These are phyloP conservation scores for Carpinus viminea DNA, from an alignment of 306 rosid species.

Conservation along the genomic window DNA sequence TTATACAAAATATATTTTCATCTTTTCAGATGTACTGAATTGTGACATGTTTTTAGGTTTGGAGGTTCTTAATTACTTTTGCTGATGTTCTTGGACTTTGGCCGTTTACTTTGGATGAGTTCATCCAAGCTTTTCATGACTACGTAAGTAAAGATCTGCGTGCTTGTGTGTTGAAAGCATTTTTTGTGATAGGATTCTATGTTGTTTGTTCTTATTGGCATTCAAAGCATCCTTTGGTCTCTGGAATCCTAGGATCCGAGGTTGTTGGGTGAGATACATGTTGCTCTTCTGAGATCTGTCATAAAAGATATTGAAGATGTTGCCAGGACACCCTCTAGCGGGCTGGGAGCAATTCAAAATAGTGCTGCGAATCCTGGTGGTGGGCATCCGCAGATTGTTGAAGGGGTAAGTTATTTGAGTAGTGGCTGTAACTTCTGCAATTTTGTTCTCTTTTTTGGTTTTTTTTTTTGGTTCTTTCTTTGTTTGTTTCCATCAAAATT, in stretches of 20 bases:
- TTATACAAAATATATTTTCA: conserved; percentile 1
- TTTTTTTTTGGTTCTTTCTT: conserved; percentile 5
- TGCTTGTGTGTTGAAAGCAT: background rate
- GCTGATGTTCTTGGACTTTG: conserved; percentile 75
- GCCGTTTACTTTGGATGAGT: conserved; percentile 85
- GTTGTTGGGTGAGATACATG: conserved; percentile 71
- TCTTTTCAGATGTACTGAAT: background rate
- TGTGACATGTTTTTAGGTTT: conserved; percentile 50
- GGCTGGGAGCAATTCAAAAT: conserved; percentile 55
- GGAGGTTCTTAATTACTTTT: conserved; percentile 81
- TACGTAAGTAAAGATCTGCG: conserved; percentile 41
- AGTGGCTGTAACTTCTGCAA: conserved; percentile 21
- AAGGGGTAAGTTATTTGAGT: conserved; percentile 56
- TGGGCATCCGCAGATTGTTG: conserved; percentile 71
- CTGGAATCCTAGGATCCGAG: conserved; percentile 62
- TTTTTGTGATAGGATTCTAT: conserved; percentile 18
- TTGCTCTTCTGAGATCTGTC: conserved; percentile 64
- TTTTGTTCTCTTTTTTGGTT: conserved; percentile 13
- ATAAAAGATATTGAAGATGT: conserved; percentile 79
- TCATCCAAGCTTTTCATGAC: conserved; percentile 86
- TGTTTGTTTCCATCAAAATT: background rate
- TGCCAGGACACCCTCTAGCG: conserved; percentile 54
- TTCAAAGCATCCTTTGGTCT: conserved; percentile 15
- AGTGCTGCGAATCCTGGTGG: conserved; percentile 58
- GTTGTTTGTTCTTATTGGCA: conserved; percentile 15